Conservation (phyloP, 2,329 filamentous ascomycete species). For the Botrytis fabae region DNA sequence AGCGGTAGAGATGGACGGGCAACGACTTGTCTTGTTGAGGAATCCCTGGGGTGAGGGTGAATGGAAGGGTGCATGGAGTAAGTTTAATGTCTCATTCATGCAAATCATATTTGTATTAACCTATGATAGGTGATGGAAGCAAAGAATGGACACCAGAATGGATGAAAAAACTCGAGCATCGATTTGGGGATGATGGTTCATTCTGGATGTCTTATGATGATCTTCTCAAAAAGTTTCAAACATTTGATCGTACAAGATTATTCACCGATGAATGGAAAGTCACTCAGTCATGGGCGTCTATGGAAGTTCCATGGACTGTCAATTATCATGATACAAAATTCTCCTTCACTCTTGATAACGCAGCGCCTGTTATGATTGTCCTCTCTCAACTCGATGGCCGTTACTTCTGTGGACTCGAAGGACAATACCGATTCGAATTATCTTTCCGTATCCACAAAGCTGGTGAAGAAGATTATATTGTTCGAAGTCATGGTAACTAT, state of each 20-base stretch:
- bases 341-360: conserved; percentile 54
- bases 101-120: conserved; percentile 16
- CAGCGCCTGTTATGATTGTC: conserved; percentile 58
- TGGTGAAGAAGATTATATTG: conserved; percentile 58
- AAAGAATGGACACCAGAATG: conserved; percentile 63
- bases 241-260: conserved; percentile 61
- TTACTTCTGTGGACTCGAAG: conserved; percentile 61
- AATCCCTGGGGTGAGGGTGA: conserved; percentile 62
- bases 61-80: conserved; percentile 58
- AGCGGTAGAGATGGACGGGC: conserved; percentile 52
- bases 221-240: conserved; percentile 59
- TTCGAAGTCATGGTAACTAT: conserved; percentile 49
- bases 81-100: background rate
- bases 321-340: conserved; percentile 63
- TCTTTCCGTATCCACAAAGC: conserved; percentile 51
- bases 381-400: conserved; percentile 61
- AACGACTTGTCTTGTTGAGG: conserved; percentile 52
- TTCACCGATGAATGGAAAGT: conserved; percentile 61
- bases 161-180: conserved; percentile 57
- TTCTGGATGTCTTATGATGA: conserved; percentile 66
- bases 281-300: conserved; percentile 61
- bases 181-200: conserved; percentile 61
- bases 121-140: conserved; percentile 48
- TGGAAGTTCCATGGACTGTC: conserved; percentile 60
- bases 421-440: conserved; percentile 55